phyloP scores from a whole-genome alignment of 2,329 filamentous ascomycete genomes.

The Dactylellina leptospora region DNA sequence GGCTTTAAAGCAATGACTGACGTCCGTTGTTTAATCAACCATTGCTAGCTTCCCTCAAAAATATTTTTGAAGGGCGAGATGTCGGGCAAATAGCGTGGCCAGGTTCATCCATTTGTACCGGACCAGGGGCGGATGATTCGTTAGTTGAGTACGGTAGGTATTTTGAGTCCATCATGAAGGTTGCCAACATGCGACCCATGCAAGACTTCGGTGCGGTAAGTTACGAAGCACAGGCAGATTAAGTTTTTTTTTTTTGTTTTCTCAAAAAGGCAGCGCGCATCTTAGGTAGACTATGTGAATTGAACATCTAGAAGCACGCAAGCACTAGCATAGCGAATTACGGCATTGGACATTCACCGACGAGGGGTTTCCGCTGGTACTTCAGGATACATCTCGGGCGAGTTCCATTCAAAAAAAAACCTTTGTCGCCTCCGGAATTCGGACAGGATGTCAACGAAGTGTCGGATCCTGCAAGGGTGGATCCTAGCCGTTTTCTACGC shows the following conservation, averaged over 20 bases:
- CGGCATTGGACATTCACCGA: too few species aligned
- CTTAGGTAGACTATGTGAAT: too few species aligned
- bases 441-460: slow-evolving; percentile 12
- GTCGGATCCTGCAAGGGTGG: slow-evolving; percentile 40
- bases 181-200: too few species aligned
- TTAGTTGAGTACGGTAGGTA: slow-evolving; percentile 16
- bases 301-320: too few species aligned
- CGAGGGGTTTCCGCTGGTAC: too few species aligned
- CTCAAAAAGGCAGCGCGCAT: too few species aligned
- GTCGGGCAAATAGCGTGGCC: slow-evolving; percentile 41
- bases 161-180: too few species aligned
- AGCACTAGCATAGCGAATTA: too few species aligned
- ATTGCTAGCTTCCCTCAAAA: background rate
- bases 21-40: background rate
- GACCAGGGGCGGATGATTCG: slow-evolving; percentile 13
- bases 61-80: slow-evolving; percentile 2
- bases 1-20: slow-evolving; percentile 29
- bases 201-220: too few species aligned
- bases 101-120: slow-evolving; percentile 11
- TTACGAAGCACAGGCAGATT: too few species aligned
- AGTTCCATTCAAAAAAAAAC: slow-evolving; percentile 2
- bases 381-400: background rate
- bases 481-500: slow-evolving; percentile 30
- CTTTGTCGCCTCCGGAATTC: slow-evolving; percentile 14
- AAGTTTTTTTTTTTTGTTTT: too few species aligned